Conservation (phyloP, 805 yeast species). For the Wickerhamiella galacta region DNA sequence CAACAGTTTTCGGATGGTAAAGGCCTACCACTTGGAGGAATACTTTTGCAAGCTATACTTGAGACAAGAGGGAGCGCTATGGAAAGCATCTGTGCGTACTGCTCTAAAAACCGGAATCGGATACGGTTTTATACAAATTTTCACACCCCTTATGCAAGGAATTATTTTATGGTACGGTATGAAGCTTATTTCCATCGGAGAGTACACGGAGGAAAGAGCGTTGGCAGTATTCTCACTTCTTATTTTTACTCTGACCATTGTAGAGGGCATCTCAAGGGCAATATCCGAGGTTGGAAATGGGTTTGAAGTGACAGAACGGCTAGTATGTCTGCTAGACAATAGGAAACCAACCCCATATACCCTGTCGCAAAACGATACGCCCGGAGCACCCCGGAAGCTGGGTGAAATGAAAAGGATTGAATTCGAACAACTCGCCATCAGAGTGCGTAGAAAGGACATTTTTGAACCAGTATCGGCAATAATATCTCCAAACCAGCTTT, state of each 20-base stretch:
- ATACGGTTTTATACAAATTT: constrained; percentile 36
- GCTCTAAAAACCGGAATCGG: constrained; percentile 53
- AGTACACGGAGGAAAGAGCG: constrained; percentile 40
- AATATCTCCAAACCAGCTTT: constrained; percentile 37
- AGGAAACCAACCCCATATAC: too few species aligned
- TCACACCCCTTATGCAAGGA: constrained; percentile 48
- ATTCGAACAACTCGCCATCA: too few species aligned
- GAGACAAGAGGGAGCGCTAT: constrained; percentile 20
- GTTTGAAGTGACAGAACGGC: constrained; percentile 24
- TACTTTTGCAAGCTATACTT: constrained; percentile 25
- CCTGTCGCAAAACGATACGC: too few species aligned
- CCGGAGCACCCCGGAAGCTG: too few species aligned
- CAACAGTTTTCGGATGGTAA: constrained; percentile 45
- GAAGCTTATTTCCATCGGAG: constrained; percentile 40
- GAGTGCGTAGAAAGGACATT: too few species aligned
- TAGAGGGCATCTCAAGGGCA: constrained; percentile 40
- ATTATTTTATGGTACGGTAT: constrained; percentile 68
- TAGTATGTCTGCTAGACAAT: too few species aligned
- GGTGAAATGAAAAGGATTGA: too few species aligned
- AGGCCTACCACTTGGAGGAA: constrained; percentile 34
- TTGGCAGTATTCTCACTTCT: constrained; percentile 57
- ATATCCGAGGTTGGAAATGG: constrained; percentile 75
- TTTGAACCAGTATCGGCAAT: too few species aligned
- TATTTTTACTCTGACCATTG: constrained; percentile 52
- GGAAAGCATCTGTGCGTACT: constrained; percentile 31